Base-by-base conservation (phyloP, 441 rosid genomes). In the Populus hybrid region DNA sequence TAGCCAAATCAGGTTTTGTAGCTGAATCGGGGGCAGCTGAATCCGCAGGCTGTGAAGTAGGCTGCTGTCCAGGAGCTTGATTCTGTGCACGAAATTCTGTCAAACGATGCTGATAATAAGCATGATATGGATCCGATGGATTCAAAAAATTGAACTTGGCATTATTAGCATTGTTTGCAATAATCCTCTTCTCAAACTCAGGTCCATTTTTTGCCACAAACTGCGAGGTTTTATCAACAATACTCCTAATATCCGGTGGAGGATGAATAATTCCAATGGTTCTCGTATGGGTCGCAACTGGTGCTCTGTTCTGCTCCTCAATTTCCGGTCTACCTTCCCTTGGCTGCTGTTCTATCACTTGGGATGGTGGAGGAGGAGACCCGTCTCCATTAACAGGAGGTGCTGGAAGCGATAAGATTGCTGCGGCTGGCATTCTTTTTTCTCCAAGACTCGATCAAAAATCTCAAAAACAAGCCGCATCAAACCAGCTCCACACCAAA, bases 251-350 rank as follows among this genome's bases (percentile, higher is more conserved):
- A 80, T 94, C 98, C 1, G 97, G 95, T 71, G 99, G 99, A 24
- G 97, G 99, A 74, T 95, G 90, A 73, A 95, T 92, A 61, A 95
- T 95, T 73, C 99, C 98, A n/a, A 95, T 91, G 42, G 95, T 81
- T 80, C 86, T 90, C 0, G 99, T 92, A 84, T n/a, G n/a, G n/a
- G n/a, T n/a, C n/a, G n/a, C n/a, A n/a, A n/a, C n/a, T n/a, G n/a
- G n/a, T n/a, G n/a, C 87, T 63, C 78, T 89, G 80, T 29, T 82
- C 71, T 84, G 89, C 78, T 87, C 92, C 74, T 85, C 92, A 70
- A 77, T 84, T 40, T 74, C 73, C 5, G 80, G 74, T 26, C 40
- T 82, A 80, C 90, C 97, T 66, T 86, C 90, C 35, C 40, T 76
- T 2, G 42, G 40, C 64, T 79, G 82, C 65, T 82, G 78, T 63